Evolutionary conservation across 495 filamentous ascomycete species (phyloP), one percentile per base, ranked within the genome.

Genomic region (Aspergillus heteromorphus): DNA sequence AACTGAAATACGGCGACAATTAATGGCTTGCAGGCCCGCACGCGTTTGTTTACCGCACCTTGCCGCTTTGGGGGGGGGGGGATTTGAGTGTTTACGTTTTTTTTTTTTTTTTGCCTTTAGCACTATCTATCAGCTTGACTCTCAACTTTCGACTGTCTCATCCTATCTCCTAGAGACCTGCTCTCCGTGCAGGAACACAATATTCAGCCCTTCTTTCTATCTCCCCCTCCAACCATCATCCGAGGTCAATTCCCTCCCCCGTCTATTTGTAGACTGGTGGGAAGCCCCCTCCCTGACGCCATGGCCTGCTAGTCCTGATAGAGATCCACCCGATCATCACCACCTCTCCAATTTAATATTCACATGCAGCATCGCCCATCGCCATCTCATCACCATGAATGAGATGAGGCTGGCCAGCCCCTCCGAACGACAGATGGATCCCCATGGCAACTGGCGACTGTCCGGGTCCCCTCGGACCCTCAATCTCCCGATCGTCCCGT

Each of bases 21-120:
- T 29, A 17, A 27, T 45, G 19, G 40, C 14, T 45, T 30, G 43
- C 42, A 31, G 40, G 6, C 54, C 53, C 55, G 53, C 54, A 56
- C 52, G 54, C 40, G 53, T 57, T 66, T 67, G 65, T 67, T 67
- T 67, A 65, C 58, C 45, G 29, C 60, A 56, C 65, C 56, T 67
- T 67, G 55, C 65, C 65, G 29, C 23, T 52, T 67, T 54, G 38
- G 61, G 58, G 54, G 16, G 13, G 7, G 23, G 7, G 16, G 13
- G 7, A 7, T 4, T 7, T 27, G 23, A 27, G 23, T 27, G 23
- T 27, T 27, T 21, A 7, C 19, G 23, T 29, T 43, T 43, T 13
- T 43, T 10, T 21, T 18, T 21, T 10, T 9, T 5, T 23, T 16
- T 27, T 16, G 11, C 10, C 16, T 18, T 17, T 8, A 41, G 1